A percentile compares a stretch with the other conserved stretches of the same genome.
These are phyloP conservation scores for Tricholoma matsutake DNA, from an alignment of 768 basidiomycete species.

Conservation along the genomic window DNA sequence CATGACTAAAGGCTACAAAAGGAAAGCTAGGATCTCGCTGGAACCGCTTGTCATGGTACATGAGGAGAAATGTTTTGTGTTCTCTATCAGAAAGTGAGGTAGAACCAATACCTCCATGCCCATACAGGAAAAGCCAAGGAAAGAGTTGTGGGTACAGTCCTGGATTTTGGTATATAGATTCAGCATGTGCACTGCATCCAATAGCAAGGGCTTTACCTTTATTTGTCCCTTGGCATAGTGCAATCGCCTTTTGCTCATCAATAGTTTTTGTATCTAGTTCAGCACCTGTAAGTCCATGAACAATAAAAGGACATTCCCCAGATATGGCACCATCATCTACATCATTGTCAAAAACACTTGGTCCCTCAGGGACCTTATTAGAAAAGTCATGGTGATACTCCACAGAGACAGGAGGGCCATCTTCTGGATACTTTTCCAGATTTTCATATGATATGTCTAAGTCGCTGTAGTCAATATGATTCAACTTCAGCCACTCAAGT, in stretches of 20 bases:
- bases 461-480: slow-evolving; percentile 31
- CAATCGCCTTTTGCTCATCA: slow-evolving; percentile 15
- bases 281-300: slow-evolving; percentile 31
- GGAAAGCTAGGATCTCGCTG: slow-evolving; percentile 26
- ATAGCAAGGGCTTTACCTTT: slow-evolving; percentile 18
- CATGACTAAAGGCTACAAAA: slow-evolving; percentile 37
- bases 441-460: slow-evolving; percentile 24
- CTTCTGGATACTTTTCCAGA: slow-evolving; percentile 18
- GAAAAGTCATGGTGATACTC: slow-evolving; percentile 17
- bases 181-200: slow-evolving; percentile 13
- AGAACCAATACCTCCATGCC: too few species aligned
- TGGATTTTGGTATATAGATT: slow-evolving; percentile 29
- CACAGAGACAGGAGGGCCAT: slow-evolving; percentile 19
- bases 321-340: slow-evolving; percentile 19
- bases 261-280: slow-evolving; percentile 11
- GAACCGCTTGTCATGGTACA: slow-evolving; percentile 22
- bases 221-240: slow-evolving; percentile 16
- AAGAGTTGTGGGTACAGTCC: slow-evolving; percentile 33
- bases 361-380: slow-evolving; percentile 13
- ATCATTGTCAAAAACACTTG: slow-evolving; percentile 22
- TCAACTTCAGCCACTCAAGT: slow-evolving; percentile 30
- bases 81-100: slow-evolving; percentile 11
- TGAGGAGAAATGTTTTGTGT: slow-evolving; percentile 27
- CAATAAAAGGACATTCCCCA: slow-evolving; percentile 32
- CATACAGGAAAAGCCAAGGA: slow-evolving; percentile 42